Evolutionary conservation across 2,329 filamentous ascomycete genomes (phyloP).

Genomic region (Aureobasidium sp.): DNA sequence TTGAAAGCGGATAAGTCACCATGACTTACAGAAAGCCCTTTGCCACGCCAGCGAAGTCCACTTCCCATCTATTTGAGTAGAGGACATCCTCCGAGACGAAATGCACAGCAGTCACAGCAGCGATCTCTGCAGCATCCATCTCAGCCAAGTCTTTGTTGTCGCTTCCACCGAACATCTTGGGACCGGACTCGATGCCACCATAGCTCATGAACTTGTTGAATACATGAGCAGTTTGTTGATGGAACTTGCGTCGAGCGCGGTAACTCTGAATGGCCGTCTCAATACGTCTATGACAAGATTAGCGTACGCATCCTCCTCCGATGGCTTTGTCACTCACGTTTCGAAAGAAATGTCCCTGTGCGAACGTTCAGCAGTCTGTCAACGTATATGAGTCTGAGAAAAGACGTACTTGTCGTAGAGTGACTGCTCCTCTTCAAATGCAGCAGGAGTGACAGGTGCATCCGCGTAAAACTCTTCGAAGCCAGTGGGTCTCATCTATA

Average conservation of each 20-base stretch:
- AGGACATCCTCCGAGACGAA: conserved; percentile 43
- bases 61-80: conserved; percentile 52
- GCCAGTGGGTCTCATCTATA: conserved; percentile 33
- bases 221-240: conserved; percentile 51
- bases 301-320: neutral
- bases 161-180: conserved; percentile 57
- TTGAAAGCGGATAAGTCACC: neutral
- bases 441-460: conserved; percentile 63
- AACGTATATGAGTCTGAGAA: neutral
- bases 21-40: conserved; percentile 67
- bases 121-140: conserved; percentile 57
- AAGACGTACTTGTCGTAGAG: conserved; percentile 54
- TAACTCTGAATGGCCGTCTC: conserved; percentile 80
- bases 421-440: conserved; percentile 58
- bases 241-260: conserved; percentile 67
- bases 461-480: conserved; percentile 70
- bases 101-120: conserved; percentile 55
- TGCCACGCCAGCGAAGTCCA: conserved; percentile 74
- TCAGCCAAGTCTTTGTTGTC: conserved; percentile 53
- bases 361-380: neutral
- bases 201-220: conserved; percentile 78
- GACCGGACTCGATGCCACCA: conserved; percentile 65
- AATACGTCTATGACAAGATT: conserved; percentile 56
- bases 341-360: conserved; percentile 1
- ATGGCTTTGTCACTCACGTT: neutral